phyloP scores from a whole-genome alignment of 345 rosid genomes.

The Sonneratia alba region DNA sequence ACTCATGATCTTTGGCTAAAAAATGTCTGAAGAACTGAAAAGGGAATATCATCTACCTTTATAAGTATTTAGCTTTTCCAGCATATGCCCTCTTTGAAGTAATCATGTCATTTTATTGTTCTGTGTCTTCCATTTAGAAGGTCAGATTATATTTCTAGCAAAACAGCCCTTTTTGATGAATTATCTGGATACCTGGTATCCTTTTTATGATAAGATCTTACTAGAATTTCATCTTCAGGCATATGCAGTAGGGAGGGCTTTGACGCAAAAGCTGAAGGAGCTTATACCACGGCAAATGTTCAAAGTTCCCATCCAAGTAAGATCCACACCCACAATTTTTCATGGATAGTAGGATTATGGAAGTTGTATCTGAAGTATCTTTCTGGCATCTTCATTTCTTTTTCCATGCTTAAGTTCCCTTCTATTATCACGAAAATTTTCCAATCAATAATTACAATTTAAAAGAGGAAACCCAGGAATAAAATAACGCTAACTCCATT shows the following conservation, averaged over 20 bases:
- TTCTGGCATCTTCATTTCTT: not conserved
- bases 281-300: constrained; percentile 98
- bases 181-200: no score
- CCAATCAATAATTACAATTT: not conserved
- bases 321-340: not conserved
- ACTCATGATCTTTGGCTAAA: not conserved
- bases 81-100: not conserved
- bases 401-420: not conserved
- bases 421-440: not conserved
- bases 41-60: not conserved
- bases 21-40: not conserved
- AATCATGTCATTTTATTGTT: not conserved
- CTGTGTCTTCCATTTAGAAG: not conserved
- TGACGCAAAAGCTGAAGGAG: constrained; percentile 91
- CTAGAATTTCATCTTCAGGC: constrained; percentile 48
- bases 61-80: not conserved
- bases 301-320: constrained; percentile 96
- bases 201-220: not conserved
- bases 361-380: not conserved
- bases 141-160: not conserved
- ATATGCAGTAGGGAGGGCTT: constrained; percentile 85
- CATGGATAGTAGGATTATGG: not conserved
- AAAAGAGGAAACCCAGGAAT: not conserved
- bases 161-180: not conserved
- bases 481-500: not conserved